Conservation (phyloP, 2,329 filamentous ascomycete genomes). For the Arthrobotrys musiformis region DNA sequence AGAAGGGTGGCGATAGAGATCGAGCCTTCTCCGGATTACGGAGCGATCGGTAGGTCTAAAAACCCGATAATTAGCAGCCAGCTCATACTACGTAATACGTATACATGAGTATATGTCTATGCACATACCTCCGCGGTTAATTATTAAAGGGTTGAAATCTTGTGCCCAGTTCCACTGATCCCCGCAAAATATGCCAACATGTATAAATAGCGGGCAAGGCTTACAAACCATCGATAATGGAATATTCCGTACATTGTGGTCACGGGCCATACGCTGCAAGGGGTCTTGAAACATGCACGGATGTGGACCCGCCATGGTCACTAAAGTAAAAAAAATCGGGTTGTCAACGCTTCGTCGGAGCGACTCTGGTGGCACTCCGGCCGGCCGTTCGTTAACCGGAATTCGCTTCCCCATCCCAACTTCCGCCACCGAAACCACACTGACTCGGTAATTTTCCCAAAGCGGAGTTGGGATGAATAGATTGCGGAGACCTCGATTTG, state of each 20-base stretch:
- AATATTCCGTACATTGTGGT: neutral
- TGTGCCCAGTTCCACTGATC: neutral
- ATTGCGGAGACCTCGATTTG: constrained; percentile 34
- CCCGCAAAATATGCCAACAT: neutral
- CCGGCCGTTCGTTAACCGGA: constrained; percentile 21
- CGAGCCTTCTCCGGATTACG: too few species aligned
- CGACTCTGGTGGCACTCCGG: constrained; percentile 1
- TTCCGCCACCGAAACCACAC: neutral
- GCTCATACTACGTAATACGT: too few species aligned
- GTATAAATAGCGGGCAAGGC: neutral
- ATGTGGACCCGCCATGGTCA: neutral
- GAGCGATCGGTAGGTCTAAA: too few species aligned
- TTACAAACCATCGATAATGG: neutral
- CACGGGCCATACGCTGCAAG: constrained; percentile 2
- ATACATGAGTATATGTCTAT: too few species aligned
- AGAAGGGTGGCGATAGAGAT: too few species aligned
- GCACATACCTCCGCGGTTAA: neutral
- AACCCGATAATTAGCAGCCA: too few species aligned
- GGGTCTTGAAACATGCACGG: neutral
- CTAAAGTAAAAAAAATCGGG: neutral
- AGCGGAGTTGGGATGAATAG: constrained; percentile 24
- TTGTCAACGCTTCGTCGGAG: constrained; percentile 39
- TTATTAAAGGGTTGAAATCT: neutral
- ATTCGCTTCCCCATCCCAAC: constrained; percentile 9
- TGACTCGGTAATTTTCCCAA: constrained; percentile 3